Evolutionary conservation across 2,329 filamentous ascomycete species (phyloP).

Genomic region (Huntiella moniliformis): DNA sequence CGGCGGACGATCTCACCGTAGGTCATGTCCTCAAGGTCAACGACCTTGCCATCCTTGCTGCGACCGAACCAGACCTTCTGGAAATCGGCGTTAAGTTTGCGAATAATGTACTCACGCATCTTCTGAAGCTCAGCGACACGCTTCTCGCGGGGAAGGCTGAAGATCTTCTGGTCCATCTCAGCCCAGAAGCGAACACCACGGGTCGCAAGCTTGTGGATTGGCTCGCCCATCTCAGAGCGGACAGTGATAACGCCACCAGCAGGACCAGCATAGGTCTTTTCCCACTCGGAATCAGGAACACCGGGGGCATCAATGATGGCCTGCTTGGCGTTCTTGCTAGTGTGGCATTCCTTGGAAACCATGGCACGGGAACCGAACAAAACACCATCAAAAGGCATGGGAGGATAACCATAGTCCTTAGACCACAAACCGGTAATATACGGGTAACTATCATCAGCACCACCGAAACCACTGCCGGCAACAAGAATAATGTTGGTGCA

Average conservation of each 20-base stretch:
- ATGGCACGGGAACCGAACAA: constrained; percentile 87
- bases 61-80: constrained; percentile 94
- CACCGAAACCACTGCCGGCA: constrained; percentile 81
- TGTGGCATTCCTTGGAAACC: constrained; percentile 83
- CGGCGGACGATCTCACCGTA: constrained; percentile 74
- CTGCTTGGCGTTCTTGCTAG: constrained; percentile 71
- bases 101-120: constrained; percentile 77
- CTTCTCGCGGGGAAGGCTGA: constrained; percentile 89
- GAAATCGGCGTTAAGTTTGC: constrained; percentile 89
- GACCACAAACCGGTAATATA: constrained; percentile 84
- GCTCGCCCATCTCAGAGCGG: constrained; percentile 96
- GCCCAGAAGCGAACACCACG: constrained; percentile 93
- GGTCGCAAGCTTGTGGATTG: constrained; percentile 95
- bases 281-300: constrained; percentile 68
- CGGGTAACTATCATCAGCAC: constrained; percentile 75
- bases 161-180: constrained; percentile 98
- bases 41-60: constrained; percentile 60
- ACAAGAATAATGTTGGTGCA: constrained; percentile 75
- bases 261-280: constrained; percentile 79
- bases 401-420: constrained; percentile 66
- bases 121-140: constrained; percentile 74
- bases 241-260: constrained; percentile 93
- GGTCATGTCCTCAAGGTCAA: constrained; percentile 90
- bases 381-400: constrained; percentile 88
- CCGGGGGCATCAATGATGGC: constrained; percentile 76